These are phyloP conservation scores for Hibiscus tridactylites DNA, from an alignment of 345 rosid species.

Conservation along the genomic window DNA sequence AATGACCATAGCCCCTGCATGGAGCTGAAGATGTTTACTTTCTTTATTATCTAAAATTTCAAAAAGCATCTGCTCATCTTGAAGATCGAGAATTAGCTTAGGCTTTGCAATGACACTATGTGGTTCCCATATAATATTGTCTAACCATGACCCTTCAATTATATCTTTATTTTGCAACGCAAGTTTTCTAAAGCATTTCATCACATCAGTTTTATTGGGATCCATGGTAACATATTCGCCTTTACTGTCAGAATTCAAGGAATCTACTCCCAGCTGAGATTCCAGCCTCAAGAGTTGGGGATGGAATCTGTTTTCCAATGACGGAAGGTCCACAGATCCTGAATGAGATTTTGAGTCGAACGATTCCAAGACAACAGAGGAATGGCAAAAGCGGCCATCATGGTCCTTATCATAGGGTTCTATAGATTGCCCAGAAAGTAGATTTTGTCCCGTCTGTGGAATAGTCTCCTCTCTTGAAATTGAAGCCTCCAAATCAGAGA, in stretches of 20 bases:
- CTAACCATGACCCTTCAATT: slow-evolving; percentile 77
- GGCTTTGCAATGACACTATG: slow-evolving; percentile 37
- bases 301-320: slow-evolving; percentile 39
- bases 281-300: slow-evolving; percentile 90
- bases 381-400: slow-evolving; percentile 20
- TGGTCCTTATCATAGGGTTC: slow-evolving; percentile 29
- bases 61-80: slow-evolving; percentile 91
- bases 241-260: slow-evolving; percentile 17
- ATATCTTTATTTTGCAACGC: slow-evolving; percentile 46
- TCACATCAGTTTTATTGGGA: slow-evolving; percentile 29
- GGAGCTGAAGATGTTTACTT: slow-evolving; percentile 57
- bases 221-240: slow-evolving; percentile 22
- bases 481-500: slow-evolving; percentile 26
- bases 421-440: slow-evolving; percentile 19
- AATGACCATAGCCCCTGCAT: slow-evolving; percentile 89
- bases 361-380: slow-evolving; percentile 45
- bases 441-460: slow-evolving; percentile 24
- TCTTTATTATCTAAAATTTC: slow-evolving; percentile 71
- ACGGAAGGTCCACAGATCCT: slow-evolving; percentile 15
- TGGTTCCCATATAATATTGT: slow-evolving; percentile 78
- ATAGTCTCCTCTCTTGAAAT: slow-evolving; percentile 26
- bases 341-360: slow-evolving; percentile 35
- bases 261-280: slow-evolving; percentile 37
- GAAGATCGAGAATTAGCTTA: slow-evolving; percentile 85
- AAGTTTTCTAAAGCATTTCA: slow-evolving; percentile 44